Evolutionary conservation across 176 grass and related monocot species (phyloP).

Genomic region (Poa pratensis): DNA sequence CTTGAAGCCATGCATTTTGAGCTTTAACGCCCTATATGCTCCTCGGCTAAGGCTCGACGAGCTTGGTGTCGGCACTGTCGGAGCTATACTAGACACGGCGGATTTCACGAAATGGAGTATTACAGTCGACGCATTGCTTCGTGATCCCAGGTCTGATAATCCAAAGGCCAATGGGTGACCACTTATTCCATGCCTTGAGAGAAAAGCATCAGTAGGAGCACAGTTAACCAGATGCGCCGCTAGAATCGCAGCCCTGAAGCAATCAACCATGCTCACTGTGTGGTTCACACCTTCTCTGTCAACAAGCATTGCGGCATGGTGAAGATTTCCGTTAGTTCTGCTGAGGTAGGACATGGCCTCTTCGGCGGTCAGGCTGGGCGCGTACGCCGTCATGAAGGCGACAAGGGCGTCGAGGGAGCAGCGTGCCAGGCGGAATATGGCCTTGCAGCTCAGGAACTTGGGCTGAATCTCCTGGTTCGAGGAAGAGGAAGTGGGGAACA

Average conservation of each 20-base stretch:
- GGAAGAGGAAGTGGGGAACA: constrained; percentile 8
- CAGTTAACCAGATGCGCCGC: neutral
- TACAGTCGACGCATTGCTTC: neutral
- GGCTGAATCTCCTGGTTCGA: neutral
- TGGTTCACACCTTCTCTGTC: neutral
- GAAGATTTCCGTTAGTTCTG: neutral
- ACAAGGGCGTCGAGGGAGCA: neutral
- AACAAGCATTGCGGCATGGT: neutral
- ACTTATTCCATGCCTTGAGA: neutral
- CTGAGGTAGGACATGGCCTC: neutral
- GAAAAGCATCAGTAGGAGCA: neutral
- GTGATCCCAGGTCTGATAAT: neutral
- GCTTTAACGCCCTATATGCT: constrained; percentile 1
- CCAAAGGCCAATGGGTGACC: neutral
- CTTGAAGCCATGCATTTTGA: constrained; percentile 11
- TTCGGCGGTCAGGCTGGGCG: neutral
- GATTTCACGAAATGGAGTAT: neutral
- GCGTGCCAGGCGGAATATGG: neutral
- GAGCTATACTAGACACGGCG: neutral
- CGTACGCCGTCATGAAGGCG: neutral
- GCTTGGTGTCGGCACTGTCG: neutral
- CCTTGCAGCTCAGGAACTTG: neutral
- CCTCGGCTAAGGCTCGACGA: neutral
- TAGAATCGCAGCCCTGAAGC: neutral
- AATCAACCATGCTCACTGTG: neutral